Evolutionary conservation across 2,329 filamentous ascomycete genomes (phyloP), one percentile per base, ranked within the genome.

Genomic region (Fusarium sp.): DNA sequence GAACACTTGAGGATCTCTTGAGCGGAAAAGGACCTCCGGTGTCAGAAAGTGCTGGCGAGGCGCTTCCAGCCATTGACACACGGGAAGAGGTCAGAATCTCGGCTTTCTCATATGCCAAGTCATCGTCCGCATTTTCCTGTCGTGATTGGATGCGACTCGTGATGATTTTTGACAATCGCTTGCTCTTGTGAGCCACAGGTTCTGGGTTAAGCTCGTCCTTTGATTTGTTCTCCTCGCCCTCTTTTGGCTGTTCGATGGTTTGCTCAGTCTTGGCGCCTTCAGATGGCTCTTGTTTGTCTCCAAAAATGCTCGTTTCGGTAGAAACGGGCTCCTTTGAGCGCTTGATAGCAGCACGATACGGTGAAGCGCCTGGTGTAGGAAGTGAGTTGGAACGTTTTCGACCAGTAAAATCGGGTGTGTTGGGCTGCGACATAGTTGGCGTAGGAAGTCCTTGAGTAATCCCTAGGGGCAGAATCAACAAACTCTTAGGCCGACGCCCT

Each of bases 51-150:
- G 81, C 75, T 3, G 82, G 81, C 1, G 83, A 84, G 29, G 78
- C 79, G 63, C 80, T 80, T 31, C 83, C 83, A 28, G 79, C 79
- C 25, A 86, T 79, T 4, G 85, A 87, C 8, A 87, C 78, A 32
- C 85, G 78, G 4, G 84, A 80, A 0, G 84, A 85, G 0, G 82
- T 87, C 51, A 87, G 62, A 28, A 87, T 84, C 65, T 86, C 78
- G 3, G 84, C 82, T 66, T 85, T 80, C 80, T 91, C 83, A 72
- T 85, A 77, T 72, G 78, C 68, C 22, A 64, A 61, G 65, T 85
- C 75, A 58, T 82, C 69, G 64, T 84, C 45, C 36, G n/a, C 64
- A 55, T 41, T 53, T 31, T 26, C 59, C 47, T 62, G 52, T 36
- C 60, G 54, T 34, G 61, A 41, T 47, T 59, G 60, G 24, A 54